Base-by-base conservation (phyloP, 306 rosid genomes). In the Castanospermum australe region DNA sequence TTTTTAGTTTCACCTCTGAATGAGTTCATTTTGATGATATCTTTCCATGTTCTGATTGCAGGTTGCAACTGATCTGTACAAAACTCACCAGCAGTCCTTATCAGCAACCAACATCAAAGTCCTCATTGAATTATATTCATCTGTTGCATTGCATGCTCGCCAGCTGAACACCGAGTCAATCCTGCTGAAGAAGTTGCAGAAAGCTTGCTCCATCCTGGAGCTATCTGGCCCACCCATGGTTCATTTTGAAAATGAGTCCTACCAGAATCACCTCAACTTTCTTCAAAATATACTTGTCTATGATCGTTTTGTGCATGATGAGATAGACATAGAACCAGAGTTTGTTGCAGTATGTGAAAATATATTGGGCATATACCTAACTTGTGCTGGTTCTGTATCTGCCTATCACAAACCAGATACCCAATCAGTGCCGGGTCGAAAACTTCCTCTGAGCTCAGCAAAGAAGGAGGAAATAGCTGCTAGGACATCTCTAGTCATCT, bases 171-270 rank as follows among this genome's bases (percentile, higher is more conserved):
- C 91, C 0, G 93, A 93, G 67, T 78, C 85, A 56, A 67, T 81
- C 75, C 75, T 90, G 82, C 92, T 86, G 77, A 90, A 89, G 86
- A 93, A 95, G 85, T 90, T 95, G 83, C 93, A 92, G 55, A 92
- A 83, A 87, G 89, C 88, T 38, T 95, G 98, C 82, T 90, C 98
- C 59, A 81, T 95, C 86, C 89, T 95, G n/a, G 99, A 91, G 84
- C 84, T 93, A 39, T 86, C 94, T 56, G 87, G 91, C 76, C 99
- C 99, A 0, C 99, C 99, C n/a, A 81, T 90, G 85, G 97, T 95
- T 82, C 99, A 95, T 89, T 95, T 95, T 25, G 99, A 95, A 90
- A 95, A 91, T 6, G 99, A 95, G 83, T 90, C 99, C 44, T 87
- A 87, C 77, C 92, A 79, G 82, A 91, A 83, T 81, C 84, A 81